Base-by-base conservation (phyloP, 495 filamentous ascomycete genomes). In the Penicillium turbatum region DNA sequence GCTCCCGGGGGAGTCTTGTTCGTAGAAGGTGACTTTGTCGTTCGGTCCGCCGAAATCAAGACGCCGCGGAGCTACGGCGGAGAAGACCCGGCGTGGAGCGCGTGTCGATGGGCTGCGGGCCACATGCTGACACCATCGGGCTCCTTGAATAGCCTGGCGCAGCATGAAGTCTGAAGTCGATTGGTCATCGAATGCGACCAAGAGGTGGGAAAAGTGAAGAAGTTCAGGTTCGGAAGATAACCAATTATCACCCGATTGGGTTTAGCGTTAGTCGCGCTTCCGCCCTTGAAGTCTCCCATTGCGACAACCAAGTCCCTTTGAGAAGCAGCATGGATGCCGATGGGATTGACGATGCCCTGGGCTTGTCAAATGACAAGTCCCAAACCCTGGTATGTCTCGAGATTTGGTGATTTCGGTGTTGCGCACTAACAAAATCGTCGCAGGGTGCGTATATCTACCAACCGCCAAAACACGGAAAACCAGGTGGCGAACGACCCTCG, bases 381-480 rank as follows among this genome's bases (percentile, higher is more conserved):
- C 78, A 79, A 41, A 76, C 75, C 36, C 74, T 79, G 68, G 81
- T 84, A 70, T 26, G 54, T 63, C 21, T 30, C 46, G 2, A 3
- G 6, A 46, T 11, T 36, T 30, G 5, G 19, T 19, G 16, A 26
- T 5, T n/a, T 30, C 24, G 16, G 15, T 24, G 31, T 27, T 36
- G 21, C 40, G 32, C 21, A 50, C 57, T 65, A 52, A 65, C 56
- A 46, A 24, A 46, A 51, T 24, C 49, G 29, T 31, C 9, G 6
- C 35, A 92, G 87, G 80, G 77, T 31, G 83, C 86, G 47, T 91
- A 88, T 65, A 72, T 92, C 56, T 91, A 88, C 66, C 76, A 78
- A 36, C 81, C 83, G 12, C 66, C 70, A 42, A 70, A 75, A 52
- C 47, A 63, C 31, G 52, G 59, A 48, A 73, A 68, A 59, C 19